Base-by-base conservation (phyloP, 2,329 filamentous ascomycete genomes). In the Aspergillus tamarii region DNA sequence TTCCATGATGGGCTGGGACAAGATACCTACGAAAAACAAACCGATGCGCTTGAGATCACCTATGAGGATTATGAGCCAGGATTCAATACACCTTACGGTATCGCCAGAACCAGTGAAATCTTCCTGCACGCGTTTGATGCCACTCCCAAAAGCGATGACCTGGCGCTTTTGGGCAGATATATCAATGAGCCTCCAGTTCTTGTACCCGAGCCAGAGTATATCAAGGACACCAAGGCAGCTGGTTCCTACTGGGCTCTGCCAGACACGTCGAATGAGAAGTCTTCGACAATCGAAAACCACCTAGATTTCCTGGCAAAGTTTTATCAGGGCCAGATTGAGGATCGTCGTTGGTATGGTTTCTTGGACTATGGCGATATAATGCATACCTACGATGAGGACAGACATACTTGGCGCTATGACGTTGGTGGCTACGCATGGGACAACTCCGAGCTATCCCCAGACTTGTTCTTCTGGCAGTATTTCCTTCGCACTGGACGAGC, bases 351-450 rank as follows among this genome's bases (percentile, higher is more conserved):
- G 87, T 89, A 88, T 66, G 87, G 87, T 0, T 89, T 89, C 77
- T 84, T 83, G 73, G 86, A 89, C 64, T 80, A 87, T 60, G 87
- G 87, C 2, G 87, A 89, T 66, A 81, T 89, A 46, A 86, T 87
- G 80, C 87, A 89, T 68, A 85, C 85, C 0, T 89, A 89, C 64
- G 87, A 89, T 57, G 66, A 72, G 0, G 83, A 88, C 70, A 78
- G 87, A 5, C 87, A 89, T 65, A 80, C 79, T 0, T 89, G 87
- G 87, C 81, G 85, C 1, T 89, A 89, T 61, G 87, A 89, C 53
- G 73, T 89, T 21, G 87, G 87, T 4, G 87, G 87, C 0, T 89
- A 86, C 63, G 87, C 86, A 0, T 89, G 87, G 87, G 87, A 89
- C 56, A 89, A 89, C 69, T 87, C 84, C 0, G 87, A 89, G 70